These are phyloP conservation scores for Nakaseomyces kungkrabaensis DNA, from an alignment of 1,139 yeast species.

Conservation along the genomic window DNA sequence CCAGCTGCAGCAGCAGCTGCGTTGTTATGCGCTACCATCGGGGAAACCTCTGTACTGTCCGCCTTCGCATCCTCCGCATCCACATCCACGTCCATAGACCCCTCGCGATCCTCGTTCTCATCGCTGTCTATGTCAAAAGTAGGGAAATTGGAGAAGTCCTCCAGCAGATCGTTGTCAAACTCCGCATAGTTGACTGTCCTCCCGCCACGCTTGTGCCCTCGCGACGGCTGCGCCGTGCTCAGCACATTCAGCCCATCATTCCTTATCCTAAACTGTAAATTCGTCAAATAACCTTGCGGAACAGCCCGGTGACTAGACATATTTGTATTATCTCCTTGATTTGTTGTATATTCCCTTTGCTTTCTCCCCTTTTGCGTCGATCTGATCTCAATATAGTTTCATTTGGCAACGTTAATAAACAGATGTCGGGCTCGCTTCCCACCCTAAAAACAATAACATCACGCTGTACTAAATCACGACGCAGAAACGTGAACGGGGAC, in stretches of 20 bases:
- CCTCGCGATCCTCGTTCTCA: constrained; percentile 10
- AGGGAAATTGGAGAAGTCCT: constrained; percentile 35
- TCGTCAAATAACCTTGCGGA: constrained; percentile 72
- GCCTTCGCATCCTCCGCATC: constrained; percentile 9
- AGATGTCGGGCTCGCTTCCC: no score
- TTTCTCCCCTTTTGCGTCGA: no score
- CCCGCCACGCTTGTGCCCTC: constrained; percentile 64
- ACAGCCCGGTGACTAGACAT: constrained; percentile 5
- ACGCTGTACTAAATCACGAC: background rate
- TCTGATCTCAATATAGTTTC: no score
- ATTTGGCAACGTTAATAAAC: no score
- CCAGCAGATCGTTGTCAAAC: constrained; percentile 67
- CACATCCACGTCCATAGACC: constrained; percentile 6
- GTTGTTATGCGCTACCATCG: background rate
- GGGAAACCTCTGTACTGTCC: background rate
- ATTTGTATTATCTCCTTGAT: no score
- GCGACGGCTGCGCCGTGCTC: constrained; percentile 62
- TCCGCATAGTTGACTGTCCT: constrained; percentile 78
- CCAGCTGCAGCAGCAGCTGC: background rate
- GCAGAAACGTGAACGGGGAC: background rate
- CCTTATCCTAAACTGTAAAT: constrained; percentile 54
- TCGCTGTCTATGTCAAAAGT: constrained; percentile 14
- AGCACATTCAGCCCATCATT: constrained; percentile 61
- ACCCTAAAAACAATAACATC: background rate
- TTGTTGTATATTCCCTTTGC: no score